Conservation (phyloP, 345 rosid genomes). For the Lumnitzera littorea region DNA sequence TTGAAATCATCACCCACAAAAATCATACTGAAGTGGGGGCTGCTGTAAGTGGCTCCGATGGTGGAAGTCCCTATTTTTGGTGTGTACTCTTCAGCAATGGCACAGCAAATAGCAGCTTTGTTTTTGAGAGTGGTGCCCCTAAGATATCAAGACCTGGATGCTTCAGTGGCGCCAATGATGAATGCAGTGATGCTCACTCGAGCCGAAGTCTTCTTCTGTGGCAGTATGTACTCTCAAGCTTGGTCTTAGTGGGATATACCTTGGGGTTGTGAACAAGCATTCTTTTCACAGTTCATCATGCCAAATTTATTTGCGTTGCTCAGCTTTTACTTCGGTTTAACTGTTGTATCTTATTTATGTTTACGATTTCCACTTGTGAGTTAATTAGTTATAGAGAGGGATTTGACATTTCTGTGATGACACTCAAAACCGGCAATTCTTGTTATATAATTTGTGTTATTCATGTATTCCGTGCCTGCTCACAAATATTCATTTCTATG, state of each 20-base stretch:
- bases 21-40: conserved; percentile 75
- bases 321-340: too few species aligned
- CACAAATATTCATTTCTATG: too few species aligned
- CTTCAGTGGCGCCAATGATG: conserved; percentile 67
- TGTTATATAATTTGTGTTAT: too few species aligned
- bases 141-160: conserved; percentile 53
- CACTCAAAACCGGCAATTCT: too few species aligned
- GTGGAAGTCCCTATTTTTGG: conserved; percentile 71
- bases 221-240: conserved; percentile 13
- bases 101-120: conserved; percentile 46
- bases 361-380: too few species aligned
- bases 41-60: conserved; percentile 47
- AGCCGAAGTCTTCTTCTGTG: conserved; percentile 14
- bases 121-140: conserved; percentile 41
- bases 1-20: conserved; percentile 40
- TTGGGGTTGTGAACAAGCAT: conserved; percentile 22
- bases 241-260: conserved; percentile 21
- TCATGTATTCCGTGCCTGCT: too few species aligned
- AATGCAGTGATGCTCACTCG: conserved; percentile 32
- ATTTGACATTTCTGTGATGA: too few species aligned
- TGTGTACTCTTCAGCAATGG: conserved; percentile 71
- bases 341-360: too few species aligned
- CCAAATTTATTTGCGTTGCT: too few species aligned
- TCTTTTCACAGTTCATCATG: too few species aligned
- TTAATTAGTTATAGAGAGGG: too few species aligned